Evolutionary conservation across 2,329 filamentous ascomycete genomes (phyloP).

Genomic region (Corynespora cassiicola): DNA sequence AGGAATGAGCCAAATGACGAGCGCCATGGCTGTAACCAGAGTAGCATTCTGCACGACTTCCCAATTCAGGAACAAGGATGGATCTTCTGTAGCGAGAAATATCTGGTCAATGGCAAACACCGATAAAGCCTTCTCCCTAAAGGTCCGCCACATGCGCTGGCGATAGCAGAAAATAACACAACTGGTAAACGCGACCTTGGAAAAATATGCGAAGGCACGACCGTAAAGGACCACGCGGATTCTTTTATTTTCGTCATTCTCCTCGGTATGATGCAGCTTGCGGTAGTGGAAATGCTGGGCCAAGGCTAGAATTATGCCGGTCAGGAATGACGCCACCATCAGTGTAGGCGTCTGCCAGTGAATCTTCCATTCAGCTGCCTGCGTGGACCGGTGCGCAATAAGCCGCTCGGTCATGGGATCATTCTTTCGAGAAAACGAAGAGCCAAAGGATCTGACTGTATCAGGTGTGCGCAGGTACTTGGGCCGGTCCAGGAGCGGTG

Average conservation of each 20-base stretch:
- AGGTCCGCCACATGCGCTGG: slow-evolving; percentile 45
- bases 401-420: slow-evolving; percentile 38
- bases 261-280: slow-evolving; percentile 31
- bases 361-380: slow-evolving; percentile 36
- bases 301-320: slow-evolving; percentile 36
- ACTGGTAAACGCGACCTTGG: slow-evolving; percentile 42
- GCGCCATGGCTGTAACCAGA: slow-evolving; percentile 30
- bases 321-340: slow-evolving; percentile 32
- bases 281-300: slow-evolving; percentile 42
- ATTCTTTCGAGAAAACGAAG: slow-evolving; percentile 27
- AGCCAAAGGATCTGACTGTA: slow-evolving; percentile 22
- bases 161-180: slow-evolving; percentile 39
- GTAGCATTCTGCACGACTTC: slow-evolving; percentile 37
- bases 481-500: slow-evolving; percentile 19
- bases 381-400: slow-evolving; percentile 37
- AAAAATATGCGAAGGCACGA: slow-evolving; percentile 41
- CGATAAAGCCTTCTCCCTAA: slow-evolving; percentile 37
- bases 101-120: slow-evolving; percentile 44
- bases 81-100: slow-evolving; percentile 43
- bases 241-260: slow-evolving; percentile 34
- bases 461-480: slow-evolving; percentile 27
- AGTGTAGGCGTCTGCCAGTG: slow-evolving; percentile 45
- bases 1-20: slow-evolving; percentile 43
- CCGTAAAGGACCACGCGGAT: slow-evolving; percentile 41
- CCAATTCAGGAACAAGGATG: slow-evolving; percentile 40